Percentiles rank a stretch among this genome's conserved stretches.
phyloP scores from a whole-genome alignment of 164 flowering plant genomes.

The Chimonanthus salicifolius region DNA sequence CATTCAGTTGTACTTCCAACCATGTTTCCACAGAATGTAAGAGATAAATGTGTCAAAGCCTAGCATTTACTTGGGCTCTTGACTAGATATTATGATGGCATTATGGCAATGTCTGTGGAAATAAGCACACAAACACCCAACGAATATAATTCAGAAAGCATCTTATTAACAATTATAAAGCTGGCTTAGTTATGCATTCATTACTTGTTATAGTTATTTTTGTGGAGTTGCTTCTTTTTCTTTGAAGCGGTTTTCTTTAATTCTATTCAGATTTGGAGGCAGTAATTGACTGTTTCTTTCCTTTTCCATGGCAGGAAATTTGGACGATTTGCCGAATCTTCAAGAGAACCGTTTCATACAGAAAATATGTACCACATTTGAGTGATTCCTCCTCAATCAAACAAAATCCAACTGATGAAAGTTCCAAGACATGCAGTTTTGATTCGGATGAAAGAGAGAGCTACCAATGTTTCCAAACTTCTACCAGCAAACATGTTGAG shows the following conservation, averaged over 20 bases:
- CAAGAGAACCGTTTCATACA: conserved; percentile 45
- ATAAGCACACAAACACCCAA: too few relatives aligned
- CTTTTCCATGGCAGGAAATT: conserved; percentile 49
- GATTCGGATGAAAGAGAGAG: conserved; percentile 1
- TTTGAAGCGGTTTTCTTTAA: neutral
- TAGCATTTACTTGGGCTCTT: too few relatives aligned
- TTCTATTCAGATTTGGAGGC: neutral
- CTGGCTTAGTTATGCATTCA: too few relatives aligned
- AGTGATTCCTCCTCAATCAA: conserved; percentile 20
- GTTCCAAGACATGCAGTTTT: conserved; percentile 5
- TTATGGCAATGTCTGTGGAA: too few relatives aligned
- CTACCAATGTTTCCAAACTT: neutral
- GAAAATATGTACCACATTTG: conserved; percentile 43
- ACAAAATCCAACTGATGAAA: conserved; percentile 8
- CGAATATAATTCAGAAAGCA: too few relatives aligned
- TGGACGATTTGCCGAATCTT: conserved; percentile 93
- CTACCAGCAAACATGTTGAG: conserved; percentile 11
- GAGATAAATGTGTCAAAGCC: too few relatives aligned
- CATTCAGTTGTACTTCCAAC: too few relatives aligned
- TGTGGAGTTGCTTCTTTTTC: neutral
- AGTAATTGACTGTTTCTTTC: neutral
- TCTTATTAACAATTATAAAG: too few relatives aligned
- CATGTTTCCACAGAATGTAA: too few relatives aligned
- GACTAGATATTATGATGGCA: too few relatives aligned
- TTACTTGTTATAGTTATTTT: too few relatives aligned